Conservation (phyloP, 2,329 filamentous ascomycete genomes). For the Anisogramma anomala region DNA sequence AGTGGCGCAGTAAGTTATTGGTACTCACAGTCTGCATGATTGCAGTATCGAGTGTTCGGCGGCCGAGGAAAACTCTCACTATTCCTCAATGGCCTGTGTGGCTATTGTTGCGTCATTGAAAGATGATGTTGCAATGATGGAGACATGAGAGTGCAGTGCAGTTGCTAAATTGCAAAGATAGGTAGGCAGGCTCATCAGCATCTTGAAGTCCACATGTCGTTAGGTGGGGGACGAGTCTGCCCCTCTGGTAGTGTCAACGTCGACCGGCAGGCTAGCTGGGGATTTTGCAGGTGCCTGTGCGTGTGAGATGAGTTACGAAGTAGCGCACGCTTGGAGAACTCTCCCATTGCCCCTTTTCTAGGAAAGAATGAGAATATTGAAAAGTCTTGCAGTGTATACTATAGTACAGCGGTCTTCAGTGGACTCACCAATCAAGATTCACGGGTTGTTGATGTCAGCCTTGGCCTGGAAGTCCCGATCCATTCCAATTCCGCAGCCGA, state of each 20-base stretch:
- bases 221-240: constrained; percentile 14
- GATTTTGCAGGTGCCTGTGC: no score
- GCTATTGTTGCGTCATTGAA: constrained; percentile 58
- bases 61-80: constrained; percentile 65
- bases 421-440: neutral
- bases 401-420: neutral
- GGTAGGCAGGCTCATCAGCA: no score
- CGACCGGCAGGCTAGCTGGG: neutral
- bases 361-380: no score
- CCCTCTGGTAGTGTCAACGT: neutral
- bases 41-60: constrained; percentile 22
- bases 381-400: no score
- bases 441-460: no score
- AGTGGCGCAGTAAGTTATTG: no score
- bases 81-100: constrained; percentile 63
- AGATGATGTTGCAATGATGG: constrained; percentile 4
- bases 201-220: constrained; percentile 12
- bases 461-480: no score
- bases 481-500: constrained; percentile 16
- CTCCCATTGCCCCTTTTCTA: no score
- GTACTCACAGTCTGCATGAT: constrained; percentile 28
- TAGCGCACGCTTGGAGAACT: no score
- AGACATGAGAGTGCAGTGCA: neutral
- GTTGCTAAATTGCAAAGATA: no score
- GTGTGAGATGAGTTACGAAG: no score